These are phyloP conservation scores for Fusarium coicis DNA, from an alignment of 2,329 filamentous ascomycete genomes.

Conservation along the genomic window DNA sequence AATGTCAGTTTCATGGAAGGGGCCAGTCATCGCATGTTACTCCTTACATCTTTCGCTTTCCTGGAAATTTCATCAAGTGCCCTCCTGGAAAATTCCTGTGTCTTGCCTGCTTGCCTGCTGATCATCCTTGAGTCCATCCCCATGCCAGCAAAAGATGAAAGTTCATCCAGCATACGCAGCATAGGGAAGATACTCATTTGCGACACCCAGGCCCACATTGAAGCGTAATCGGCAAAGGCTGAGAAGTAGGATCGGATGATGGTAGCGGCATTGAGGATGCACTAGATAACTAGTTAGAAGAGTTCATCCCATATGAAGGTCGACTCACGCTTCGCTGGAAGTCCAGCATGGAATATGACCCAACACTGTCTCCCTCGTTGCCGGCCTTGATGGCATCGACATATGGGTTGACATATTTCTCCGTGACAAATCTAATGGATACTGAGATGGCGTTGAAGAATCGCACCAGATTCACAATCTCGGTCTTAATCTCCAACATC, in stretches of 20 bases:
- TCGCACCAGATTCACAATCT: background rate
- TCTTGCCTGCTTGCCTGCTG: background rate
- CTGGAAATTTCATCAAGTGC: background rate
- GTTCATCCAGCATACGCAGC: background rate
- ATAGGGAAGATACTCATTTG: background rate
- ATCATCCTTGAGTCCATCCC: background rate
- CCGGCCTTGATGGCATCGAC: background rate
- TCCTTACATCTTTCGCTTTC: background rate
- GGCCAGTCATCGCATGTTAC: rapidly evolving
- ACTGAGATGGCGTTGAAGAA: background rate
- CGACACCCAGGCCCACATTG: background rate
- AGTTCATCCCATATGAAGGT: rapidly evolving
- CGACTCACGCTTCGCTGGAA: background rate
- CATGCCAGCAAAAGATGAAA: background rate
- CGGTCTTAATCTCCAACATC: background rate
- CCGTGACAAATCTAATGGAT: background rate
- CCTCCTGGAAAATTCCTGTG: background rate
- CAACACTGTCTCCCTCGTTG: background rate
- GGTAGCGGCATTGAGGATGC: background rate
- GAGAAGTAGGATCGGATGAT: background rate
- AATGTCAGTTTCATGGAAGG: background rate
- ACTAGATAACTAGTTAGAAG: background rate
- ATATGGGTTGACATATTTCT: background rate
- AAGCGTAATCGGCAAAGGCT: background rate
- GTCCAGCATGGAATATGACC: background rate